Base-by-base conservation (phyloP, 2,329 filamentous ascomycete species). In the Fusarium piperis region DNA sequence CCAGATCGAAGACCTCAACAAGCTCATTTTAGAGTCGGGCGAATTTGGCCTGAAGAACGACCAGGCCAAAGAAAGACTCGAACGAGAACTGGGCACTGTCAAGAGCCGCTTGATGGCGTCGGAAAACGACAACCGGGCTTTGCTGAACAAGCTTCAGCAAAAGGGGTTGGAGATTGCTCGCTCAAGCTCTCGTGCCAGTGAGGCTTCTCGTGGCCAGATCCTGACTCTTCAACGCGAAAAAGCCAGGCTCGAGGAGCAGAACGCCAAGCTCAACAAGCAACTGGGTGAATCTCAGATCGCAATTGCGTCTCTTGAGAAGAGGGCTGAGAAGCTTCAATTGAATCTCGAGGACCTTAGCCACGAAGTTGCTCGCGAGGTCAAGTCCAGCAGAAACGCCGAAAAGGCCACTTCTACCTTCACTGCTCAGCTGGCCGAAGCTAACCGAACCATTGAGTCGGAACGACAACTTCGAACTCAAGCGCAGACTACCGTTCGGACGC, bases 141-240 rank as follows among this genome's bases (percentile, higher is more conserved):
- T 99, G n/a, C 87, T 98, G 72, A 98, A 98, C 84, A 98, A 98
- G 82, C 87, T 99, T 18, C 95, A 98, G 77, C 95, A 98, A 78
- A 98, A 98, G 85, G 96, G 97, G 32, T 88, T 99, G 8, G 95
- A 99, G 78, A 97, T 99, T 80, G 95, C 95, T 41, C 90, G 96
- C 51, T 96, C 95, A 1, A 94, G 90, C 67, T 97, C 95, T 6
- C 92, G 92, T 65, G 95, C 93, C 32, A 94, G 89, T 68, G 95
- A 98, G 74, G 93, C 91, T 33, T 93, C 94, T 52, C 91, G 95
- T 38, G 88, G 91, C 3, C 93, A 96, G 73, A 85, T 98, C 53
- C 81, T 89, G 39, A 90, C 91, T 65, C 84, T 98, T 30, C 94
- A 95, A 71, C 89, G 91, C 16, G 95, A 98, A 77, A 98, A 97